These are phyloP conservation scores for Medicago arabica DNA, from an alignment of 306 rosid genomes.

Conservation along the genomic window DNA sequence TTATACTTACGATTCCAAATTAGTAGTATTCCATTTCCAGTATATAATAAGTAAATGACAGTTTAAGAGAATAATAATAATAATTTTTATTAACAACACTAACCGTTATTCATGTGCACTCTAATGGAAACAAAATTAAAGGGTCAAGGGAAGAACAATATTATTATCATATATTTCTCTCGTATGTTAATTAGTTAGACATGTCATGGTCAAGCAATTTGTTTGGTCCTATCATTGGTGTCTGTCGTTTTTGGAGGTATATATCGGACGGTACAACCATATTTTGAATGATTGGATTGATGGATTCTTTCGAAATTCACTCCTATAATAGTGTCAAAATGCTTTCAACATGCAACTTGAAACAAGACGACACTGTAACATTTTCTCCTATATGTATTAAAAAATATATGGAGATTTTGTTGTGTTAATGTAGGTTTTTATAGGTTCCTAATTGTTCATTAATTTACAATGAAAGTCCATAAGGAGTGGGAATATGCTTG, in stretches of 20 bases:
- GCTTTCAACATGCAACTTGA: slow-evolving; percentile 24
- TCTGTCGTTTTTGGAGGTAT: slow-evolving; percentile 52
- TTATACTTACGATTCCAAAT: too few species aligned
- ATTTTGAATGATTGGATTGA: slow-evolving; percentile 40
- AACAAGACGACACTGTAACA: not conserved
- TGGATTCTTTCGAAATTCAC: slow-evolving; percentile 33
- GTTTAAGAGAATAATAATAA: slow-evolving; percentile 35
- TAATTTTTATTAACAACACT: slow-evolving; percentile 31
- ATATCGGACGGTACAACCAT: slow-evolving; percentile 34
- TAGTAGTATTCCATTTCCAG: not conserved
- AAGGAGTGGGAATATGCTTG: slow-evolving; percentile 34
- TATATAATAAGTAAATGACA: slow-evolving; percentile 18
- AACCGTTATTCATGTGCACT: slow-evolving; percentile 41
- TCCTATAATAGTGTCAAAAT: slow-evolving; percentile 32
- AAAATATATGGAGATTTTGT: slow-evolving; percentile 24
- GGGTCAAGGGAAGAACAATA: slow-evolving; percentile 25
- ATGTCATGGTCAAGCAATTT: slow-evolving; percentile 60
- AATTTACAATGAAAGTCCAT: slow-evolving; percentile 10
- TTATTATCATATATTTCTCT: slow-evolving; percentile 4
- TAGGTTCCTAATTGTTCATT: slow-evolving; percentile 24
- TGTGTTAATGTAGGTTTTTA: slow-evolving; percentile 16
- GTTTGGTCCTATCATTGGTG: slow-evolving; percentile 61
- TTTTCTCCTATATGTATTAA: not conserved
- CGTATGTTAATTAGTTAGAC: slow-evolving; percentile 51
- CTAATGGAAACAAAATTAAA: slow-evolving; percentile 43